Evolutionary conservation across 1,284 basidiomycete species (phyloP), one percentile per base, ranked within the genome.

Genomic region (Malassezia sp.): DNA sequence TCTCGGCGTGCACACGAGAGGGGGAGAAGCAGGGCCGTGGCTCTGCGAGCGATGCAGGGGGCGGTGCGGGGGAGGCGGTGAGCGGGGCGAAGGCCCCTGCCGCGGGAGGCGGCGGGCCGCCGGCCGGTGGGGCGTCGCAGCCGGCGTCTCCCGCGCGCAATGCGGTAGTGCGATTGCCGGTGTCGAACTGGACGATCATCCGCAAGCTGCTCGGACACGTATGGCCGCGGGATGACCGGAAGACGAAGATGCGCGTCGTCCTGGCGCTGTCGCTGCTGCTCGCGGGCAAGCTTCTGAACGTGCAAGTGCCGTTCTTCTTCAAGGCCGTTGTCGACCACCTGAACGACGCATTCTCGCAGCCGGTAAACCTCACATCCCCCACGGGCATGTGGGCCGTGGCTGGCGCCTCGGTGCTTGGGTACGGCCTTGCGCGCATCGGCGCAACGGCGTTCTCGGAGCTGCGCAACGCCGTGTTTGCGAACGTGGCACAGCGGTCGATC

Each of bases 281-380:
- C 28, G 75, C 79, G 5, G 90, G 87, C 43, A 97, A 97, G 83
- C 73, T 93, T 22, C 74, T 96, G 49, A 97, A 96, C 67, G 91
- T 97, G 0, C 91, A 96, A 76, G 90, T 97, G 5, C 91, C 93
- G 0, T 80, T 89, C 58, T 77, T 96, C 56, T 97, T 97, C 79
- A 97, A 96, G 71, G 71, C 78, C 30, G 81, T 97, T 38, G 81
- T 97, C 48, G 91, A 97, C 68, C 71, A 81, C 1, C 75, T 97
- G 54, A 95, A 93, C 63, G 75, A 63, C 2, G 42, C 47, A 0
- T 51, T 58, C 17, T 56, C 57, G 22, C 45, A 56, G 21, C 66
- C 66, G 2, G 46, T 96, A 20, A 81, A 85, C 38, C 76, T 93
- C 44, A 78, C 82, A 0, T 76, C 82, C 8, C 75, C 77, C 0